Evolutionary conservation across 2,329 filamentous ascomycete genomes (phyloP).

Genomic region (Fusarium xylarioides): DNA sequence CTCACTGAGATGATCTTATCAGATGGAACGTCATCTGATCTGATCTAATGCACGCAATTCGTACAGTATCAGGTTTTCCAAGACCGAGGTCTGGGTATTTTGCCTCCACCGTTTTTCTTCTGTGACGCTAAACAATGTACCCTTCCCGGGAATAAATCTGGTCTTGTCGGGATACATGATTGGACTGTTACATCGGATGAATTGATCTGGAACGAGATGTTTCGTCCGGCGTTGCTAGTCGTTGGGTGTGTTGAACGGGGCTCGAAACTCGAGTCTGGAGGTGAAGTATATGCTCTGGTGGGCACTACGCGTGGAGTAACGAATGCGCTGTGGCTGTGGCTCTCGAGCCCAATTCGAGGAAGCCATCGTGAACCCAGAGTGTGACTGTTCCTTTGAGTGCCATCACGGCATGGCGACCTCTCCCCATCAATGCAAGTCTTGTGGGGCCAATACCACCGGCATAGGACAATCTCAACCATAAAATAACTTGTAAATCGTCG

Average conservation of each 20-base stretch:
- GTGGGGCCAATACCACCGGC: neutral
- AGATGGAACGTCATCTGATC: constrained; percentile 30
- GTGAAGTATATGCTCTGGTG: too few species aligned
- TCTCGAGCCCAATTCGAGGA: neutral
- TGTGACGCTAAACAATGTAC: constrained; percentile 4
- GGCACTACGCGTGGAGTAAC: too few species aligned
- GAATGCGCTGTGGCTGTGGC: too few species aligned
- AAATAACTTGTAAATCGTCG: too few species aligned
- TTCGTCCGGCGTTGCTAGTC: too few species aligned
- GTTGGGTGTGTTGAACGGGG: too few species aligned
- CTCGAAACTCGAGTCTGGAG: too few species aligned
- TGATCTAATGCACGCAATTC: constrained; percentile 25
- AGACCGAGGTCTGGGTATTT: constrained; percentile 2
- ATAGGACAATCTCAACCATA: neutral
- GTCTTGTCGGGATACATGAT: constrained; percentile 18
- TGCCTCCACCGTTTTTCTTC: constrained; percentile 11
- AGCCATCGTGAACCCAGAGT: constrained; percentile 43
- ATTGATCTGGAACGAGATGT: too few species aligned
- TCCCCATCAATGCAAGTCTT: constrained; percentile 40
- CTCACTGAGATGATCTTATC: constrained; percentile 33
- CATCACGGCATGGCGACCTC: constrained; percentile 49
- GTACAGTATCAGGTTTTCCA: constrained; percentile 10
- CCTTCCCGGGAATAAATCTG: constrained; percentile 6
- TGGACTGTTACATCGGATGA: too few species aligned
- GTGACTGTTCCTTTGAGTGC: constrained; percentile 46